These are phyloP conservation scores for Vigna trinervia DNA, from an alignment of 306 rosid genomes.

Conservation along the genomic window DNA sequence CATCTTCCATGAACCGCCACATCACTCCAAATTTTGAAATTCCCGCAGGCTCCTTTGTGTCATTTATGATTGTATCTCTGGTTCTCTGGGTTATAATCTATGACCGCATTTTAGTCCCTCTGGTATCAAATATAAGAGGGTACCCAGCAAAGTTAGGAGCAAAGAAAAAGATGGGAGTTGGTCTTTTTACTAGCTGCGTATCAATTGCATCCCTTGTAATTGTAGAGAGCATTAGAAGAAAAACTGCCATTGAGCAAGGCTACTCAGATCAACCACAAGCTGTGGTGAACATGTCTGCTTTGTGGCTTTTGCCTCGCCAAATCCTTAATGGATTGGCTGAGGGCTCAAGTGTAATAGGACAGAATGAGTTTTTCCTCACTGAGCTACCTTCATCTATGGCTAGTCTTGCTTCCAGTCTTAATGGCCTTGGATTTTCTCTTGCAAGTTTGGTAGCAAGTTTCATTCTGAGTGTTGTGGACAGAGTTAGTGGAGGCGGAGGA, in stretches of 20 bases:
- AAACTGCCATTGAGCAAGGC: constrained; percentile 36
- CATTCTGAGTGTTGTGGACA: constrained; percentile 38
- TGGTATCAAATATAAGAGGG: constrained; percentile 22
- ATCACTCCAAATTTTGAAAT: constrained; percentile 41
- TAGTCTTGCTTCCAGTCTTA: constrained; percentile 38
- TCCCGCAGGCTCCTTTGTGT: constrained; percentile 38
- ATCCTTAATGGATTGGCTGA: constrained; percentile 38
- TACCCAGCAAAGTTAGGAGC: neutral
- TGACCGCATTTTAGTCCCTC: constrained; percentile 37
- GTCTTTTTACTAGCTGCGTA: constrained; percentile 25
- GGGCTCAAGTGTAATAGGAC: neutral
- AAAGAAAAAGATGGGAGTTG: constrained; percentile 38
- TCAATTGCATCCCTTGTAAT: constrained; percentile 32
- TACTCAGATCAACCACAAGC: constrained; percentile 38
- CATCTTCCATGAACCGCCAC: constrained; percentile 45
- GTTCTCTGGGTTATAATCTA: constrained; percentile 39
- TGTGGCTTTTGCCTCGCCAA: constrained; percentile 43
- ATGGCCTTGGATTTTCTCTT: constrained; percentile 28
- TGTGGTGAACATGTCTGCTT: constrained; percentile 45
- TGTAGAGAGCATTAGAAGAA: constrained; percentile 39
- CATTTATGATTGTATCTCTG: constrained; percentile 33
- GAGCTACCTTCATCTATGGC: constrained; percentile 45
- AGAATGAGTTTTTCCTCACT: constrained; percentile 33
- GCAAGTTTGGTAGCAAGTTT: constrained; percentile 41
- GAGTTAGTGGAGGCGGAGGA: constrained; percentile 31